A percentile compares a stretch with the other conserved stretches of the same genome.
Evolutionary conservation across 345 rosid species (phyloP).

Genomic region (Draba incana): DNA sequence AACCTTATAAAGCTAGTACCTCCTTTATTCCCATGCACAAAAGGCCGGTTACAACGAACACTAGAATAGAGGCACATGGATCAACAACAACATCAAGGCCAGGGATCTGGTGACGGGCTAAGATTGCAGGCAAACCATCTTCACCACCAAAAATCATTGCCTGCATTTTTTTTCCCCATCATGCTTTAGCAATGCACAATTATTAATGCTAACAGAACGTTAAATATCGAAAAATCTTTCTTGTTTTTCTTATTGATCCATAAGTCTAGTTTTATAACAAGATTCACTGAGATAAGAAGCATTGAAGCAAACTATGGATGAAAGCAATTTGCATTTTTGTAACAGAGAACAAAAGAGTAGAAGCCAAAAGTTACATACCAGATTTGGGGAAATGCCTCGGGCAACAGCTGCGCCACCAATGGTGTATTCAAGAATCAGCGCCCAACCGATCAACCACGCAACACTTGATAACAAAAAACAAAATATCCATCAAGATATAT

Average conservation of each 20-base stretch:
- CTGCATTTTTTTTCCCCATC: slow-evolving; percentile 39
- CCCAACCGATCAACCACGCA: slow-evolving; percentile 99
- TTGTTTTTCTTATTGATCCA: background rate
- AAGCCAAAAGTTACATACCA: slow-evolving; percentile 47
- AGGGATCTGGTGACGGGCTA: slow-evolving; percentile 86
- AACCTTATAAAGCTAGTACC: slow-evolving; percentile 48
- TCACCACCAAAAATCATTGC: slow-evolving; percentile 90
- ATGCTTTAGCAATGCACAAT: slow-evolving; percentile 8
- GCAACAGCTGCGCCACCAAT: slow-evolving; percentile 97
- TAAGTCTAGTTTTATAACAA: background rate
- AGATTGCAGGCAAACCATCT: slow-evolving; percentile 66
- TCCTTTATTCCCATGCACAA: slow-evolving; percentile 96
- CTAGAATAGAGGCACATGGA: slow-evolving; percentile 88
- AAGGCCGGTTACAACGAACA: slow-evolving; percentile 80
- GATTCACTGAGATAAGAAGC: background rate
- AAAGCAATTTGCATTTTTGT: background rate
- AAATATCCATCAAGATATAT: background rate
- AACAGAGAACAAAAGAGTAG: background rate
- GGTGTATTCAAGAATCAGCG: slow-evolving; percentile 86
- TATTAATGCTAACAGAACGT: background rate
- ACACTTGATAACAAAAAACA: slow-evolving; percentile 47
- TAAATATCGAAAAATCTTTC: slow-evolving; percentile 1
- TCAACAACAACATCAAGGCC: slow-evolving; percentile 84
- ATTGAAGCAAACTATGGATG: slow-evolving; percentile 1
- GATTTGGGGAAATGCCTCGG: slow-evolving; percentile 90